Evolutionary conservation across 495 filamentous ascomycete genomes (phyloP).

Genomic region (Trichoderma parareesei): DNA sequence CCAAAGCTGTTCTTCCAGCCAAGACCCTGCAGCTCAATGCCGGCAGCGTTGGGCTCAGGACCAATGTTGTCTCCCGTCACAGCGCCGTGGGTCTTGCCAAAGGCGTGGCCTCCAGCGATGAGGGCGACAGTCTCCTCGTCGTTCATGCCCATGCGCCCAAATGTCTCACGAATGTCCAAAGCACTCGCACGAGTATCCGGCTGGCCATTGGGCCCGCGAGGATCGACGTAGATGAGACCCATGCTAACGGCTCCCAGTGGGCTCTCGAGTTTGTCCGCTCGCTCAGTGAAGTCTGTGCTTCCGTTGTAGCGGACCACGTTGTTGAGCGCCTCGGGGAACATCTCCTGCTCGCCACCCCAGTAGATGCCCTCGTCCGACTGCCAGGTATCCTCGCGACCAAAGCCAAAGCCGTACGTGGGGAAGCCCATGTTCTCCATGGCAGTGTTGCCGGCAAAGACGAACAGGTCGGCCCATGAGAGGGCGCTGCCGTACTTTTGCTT

Average conservation of each 20-base stretch:
- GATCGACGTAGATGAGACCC: conserved; percentile 73
- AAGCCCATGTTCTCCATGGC: conserved; percentile 68
- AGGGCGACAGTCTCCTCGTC: conserved; percentile 69
- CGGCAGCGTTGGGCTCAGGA: conserved; percentile 52
- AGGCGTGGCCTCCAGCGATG: conserved; percentile 66
- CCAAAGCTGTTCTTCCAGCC: conserved; percentile 55
- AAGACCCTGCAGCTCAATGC: conserved; percentile 54
- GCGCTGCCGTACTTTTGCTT: conserved; percentile 77
- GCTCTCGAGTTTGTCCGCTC: conserved; percentile 48
- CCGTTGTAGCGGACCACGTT: conserved; percentile 56
- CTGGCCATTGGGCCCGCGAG: conserved; percentile 60
- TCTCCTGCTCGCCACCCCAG: conserved; percentile 65
- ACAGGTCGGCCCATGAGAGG: conserved; percentile 67
- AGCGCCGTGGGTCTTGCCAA: conserved; percentile 71
- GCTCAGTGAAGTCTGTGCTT: conserved; percentile 35
- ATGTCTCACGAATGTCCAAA: conserved; percentile 61
- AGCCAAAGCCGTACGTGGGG: conserved; percentile 64
- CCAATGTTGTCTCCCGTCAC: conserved; percentile 49
- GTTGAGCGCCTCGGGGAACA: conserved; percentile 59
- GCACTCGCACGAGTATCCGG: conserved; percentile 61
- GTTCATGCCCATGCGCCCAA: conserved; percentile 70
- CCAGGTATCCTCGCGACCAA: conserved; percentile 59
- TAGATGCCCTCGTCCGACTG: conserved; percentile 63
- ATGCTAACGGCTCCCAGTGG: conserved; percentile 52
- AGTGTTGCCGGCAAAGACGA: conserved; percentile 63